Evolutionary conservation across 345 rosid species (phyloP), one percentile per base, ranked within the genome.

Genomic region (Excoecaria cochinchinensis): DNA sequence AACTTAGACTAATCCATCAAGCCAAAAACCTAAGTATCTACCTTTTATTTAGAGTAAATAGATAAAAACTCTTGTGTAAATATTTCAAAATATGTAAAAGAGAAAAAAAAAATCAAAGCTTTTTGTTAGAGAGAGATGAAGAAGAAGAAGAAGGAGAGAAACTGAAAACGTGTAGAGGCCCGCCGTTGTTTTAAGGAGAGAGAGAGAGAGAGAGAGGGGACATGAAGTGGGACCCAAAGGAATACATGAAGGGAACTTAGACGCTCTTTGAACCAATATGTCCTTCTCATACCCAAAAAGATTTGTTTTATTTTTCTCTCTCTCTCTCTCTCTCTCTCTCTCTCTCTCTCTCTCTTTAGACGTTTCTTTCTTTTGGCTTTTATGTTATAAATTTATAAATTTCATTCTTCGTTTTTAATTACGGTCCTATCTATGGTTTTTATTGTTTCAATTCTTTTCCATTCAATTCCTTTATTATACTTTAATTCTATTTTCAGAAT

Each of bases 201-300:
- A 72, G 71, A 69, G 72, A 69, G 76, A 58, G 57, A 21, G 67
- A 59, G 68, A 39, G 71, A 69, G 59, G 3, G 59, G n/a, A 44
- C 8, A 6, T 1, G 7, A 1, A 25, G 67, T 67, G 86, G 87
- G 89, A n/a, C 87, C 86, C 82, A 40, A 11, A 24, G 42, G 14
- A 58, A 52, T 24, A 77, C 83, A 76, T 90, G 85, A 87, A 84
- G 89, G 73, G 94, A 85, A 90, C 85, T 86, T 88, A 31, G 94
- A 90, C 92, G 82, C 86, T 17, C 82, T 85, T 80, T 70, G 87
- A 75, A 82, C 47, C 78, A 53, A 77, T 74, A 77, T 77, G 84
- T 81, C 92, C 69, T 75, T 82, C 68, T 87, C 48, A 31, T 31
- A 31, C 31, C 31, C 31, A 31, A 31, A 31, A 31, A 31, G 31